A percentile compares a stretch with the other conserved stretches of the same genome.
Conservation (phyloP, 371 early-diverging fungal genomes). For the Nematocida major region DNA sequence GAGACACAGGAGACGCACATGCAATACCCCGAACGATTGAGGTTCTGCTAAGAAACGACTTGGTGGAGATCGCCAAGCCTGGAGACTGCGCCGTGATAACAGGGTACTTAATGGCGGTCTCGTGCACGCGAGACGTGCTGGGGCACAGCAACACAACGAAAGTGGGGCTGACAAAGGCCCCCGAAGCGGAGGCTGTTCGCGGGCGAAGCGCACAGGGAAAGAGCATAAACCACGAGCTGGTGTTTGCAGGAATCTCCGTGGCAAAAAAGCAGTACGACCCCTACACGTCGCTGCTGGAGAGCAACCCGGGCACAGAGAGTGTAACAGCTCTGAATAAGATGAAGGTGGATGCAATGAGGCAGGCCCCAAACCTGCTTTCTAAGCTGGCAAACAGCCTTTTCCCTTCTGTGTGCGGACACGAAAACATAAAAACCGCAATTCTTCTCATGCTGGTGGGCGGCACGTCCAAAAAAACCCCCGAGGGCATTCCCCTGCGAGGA, state of each 20-base stretch:
- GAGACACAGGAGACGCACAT: constrained; percentile 72
- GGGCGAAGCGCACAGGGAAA: constrained; percentile 28
- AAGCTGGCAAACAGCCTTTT: constrained; percentile 73
- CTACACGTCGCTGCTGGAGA: constrained; percentile 34
- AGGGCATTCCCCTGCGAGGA: constrained; percentile 71
- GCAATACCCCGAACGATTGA: constrained; percentile 94
- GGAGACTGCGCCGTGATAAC: constrained; percentile 85
- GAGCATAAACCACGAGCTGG: constrained; percentile 30
- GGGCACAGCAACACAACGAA: constrained; percentile 47
- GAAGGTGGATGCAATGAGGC: constrained; percentile 67
- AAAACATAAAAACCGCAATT: constrained; percentile 63
- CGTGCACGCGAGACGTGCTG: constrained; percentile 75
- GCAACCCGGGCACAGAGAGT: background rate
- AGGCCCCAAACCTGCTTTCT: constrained; percentile 72
- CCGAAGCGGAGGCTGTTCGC: constrained; percentile 43
- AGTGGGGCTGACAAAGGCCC: constrained; percentile 35
- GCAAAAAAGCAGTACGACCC: constrained; percentile 9
- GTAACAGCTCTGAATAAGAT: constrained; percentile 38
- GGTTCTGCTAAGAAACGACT: constrained; percentile 84
- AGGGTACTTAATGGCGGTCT: constrained; percentile 84
- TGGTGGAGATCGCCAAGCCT: constrained; percentile 88
- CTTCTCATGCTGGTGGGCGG: constrained; percentile 65
- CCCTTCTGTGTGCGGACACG: constrained; percentile 65
- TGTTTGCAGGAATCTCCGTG: constrained; percentile 42
- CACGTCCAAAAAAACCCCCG: constrained; percentile 71